Evolutionary conservation across 441 rosid genomes (phyloP).

Genomic region (Bocquillonia castaneifolia): DNA sequence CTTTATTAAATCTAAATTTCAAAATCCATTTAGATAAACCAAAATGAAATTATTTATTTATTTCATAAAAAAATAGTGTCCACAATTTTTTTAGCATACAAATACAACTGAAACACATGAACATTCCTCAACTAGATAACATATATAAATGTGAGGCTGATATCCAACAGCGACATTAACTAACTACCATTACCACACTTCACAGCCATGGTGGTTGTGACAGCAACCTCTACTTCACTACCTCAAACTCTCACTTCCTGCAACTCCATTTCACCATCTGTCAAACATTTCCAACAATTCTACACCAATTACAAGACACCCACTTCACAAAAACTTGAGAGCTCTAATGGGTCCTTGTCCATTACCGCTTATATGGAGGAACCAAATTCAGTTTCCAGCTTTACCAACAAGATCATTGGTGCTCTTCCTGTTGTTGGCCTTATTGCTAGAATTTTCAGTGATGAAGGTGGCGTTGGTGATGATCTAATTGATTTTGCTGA

Average conservation of each 20-base stretch:
- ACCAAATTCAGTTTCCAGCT: conserved; percentile 60
- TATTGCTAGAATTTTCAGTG: conserved; percentile 70
- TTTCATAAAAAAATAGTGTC: no score
- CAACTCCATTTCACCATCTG: conserved; percentile 35
- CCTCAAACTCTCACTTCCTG: conserved; percentile 13
- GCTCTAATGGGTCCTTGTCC: conserved; percentile 34
- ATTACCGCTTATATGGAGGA: conserved; percentile 73
- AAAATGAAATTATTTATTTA: no score
- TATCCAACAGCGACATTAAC: conserved; percentile 1
- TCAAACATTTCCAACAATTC: conserved; percentile 32
- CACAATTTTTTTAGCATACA: no score
- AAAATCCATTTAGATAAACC: no score
- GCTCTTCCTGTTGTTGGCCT: conserved; percentile 89
- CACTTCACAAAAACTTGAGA: conserved; percentile 21
- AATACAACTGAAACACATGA: background rate
- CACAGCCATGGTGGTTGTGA: conserved; percentile 50
- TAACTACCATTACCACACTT: background rate
- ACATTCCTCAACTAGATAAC: conserved; percentile 16
- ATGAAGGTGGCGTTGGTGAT: conserved; percentile 88
- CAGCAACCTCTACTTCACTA: conserved; percentile 24
- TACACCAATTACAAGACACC: conserved; percentile 24
- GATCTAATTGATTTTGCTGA: conserved; percentile 89
- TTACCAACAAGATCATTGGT: conserved; percentile 72
- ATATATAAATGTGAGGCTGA: conserved; percentile 48
- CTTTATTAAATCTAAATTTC: no score